phyloP scores from a whole-genome alignment of 768 basidiomycete species.

The Hygrocybe coccinea region DNA sequence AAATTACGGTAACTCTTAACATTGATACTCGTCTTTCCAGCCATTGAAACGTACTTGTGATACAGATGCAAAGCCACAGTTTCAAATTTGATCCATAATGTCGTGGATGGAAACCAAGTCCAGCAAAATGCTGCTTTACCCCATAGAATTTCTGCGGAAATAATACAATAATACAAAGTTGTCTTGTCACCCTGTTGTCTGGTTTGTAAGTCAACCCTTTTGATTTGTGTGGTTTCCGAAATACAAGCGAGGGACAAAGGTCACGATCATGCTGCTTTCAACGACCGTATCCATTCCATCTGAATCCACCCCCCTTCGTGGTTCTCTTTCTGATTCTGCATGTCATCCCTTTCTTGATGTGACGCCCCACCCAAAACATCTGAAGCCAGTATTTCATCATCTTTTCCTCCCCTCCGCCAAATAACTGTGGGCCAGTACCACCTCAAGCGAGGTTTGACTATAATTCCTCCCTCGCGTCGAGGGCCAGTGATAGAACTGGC shows the following conservation, averaged over 20 bases:
- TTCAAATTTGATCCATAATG: constrained; percentile 59
- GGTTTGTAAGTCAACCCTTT: too few species aligned
- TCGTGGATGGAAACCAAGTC: neutral
- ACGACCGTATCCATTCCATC: constrained; percentile 4
- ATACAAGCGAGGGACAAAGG: neutral
- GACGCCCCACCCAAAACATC: too few species aligned
- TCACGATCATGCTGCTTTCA: neutral
- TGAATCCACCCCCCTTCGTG: neutral
- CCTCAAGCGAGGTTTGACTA: constrained; percentile 35
- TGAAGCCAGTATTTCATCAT: neutral
- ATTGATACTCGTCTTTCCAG: neutral
- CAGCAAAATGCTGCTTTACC: neutral
- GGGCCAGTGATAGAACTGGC: constrained; percentile 21
- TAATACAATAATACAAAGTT: too few species aligned
- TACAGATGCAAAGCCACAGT: constrained; percentile 77
- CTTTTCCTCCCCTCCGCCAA: constrained; percentile 16
- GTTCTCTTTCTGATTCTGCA: neutral
- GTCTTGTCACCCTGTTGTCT: too few species aligned
- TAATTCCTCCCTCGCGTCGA: constrained; percentile 20
- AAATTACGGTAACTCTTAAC: constrained; percentile 72
- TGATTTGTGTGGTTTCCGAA: too few species aligned
- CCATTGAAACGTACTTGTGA: constrained; percentile 5
- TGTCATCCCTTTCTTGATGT: too few species aligned
- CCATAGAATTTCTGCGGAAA: too few species aligned
- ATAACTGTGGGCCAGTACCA: constrained; percentile 51